Evolutionary conservation across 2,329 filamentous ascomycete genomes (phyloP).

Genomic region (Blastomyces gilchristii): DNA sequence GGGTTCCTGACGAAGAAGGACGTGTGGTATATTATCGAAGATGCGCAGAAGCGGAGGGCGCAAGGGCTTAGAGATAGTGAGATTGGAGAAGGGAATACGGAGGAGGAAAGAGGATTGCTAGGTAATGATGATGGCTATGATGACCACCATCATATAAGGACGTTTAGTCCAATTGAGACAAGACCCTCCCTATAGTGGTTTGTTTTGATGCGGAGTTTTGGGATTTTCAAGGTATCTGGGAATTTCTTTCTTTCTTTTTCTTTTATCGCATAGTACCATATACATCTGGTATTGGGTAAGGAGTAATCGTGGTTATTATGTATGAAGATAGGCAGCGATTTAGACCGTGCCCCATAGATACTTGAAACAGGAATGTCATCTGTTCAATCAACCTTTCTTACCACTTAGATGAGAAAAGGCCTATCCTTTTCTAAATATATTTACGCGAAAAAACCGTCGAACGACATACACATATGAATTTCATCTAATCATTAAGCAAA

Average conservation of each 20-base stretch:
- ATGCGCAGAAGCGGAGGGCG: conserved; percentile 44
- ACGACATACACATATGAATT: not conserved
- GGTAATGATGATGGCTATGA: conserved; percentile 21
- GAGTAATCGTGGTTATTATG: not conserved
- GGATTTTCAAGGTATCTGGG: not conserved
- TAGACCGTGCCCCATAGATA: not conserved
- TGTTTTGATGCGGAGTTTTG: conserved; percentile 3
- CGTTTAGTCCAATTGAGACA: conserved; percentile 11
- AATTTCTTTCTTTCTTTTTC: not conserved
- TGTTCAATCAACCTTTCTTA: not conserved
- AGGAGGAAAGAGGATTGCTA: conserved; percentile 30
- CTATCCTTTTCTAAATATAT: not conserved
- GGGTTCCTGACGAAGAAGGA: conserved; percentile 95
- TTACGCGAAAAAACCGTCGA: not conserved
- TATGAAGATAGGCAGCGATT: not conserved
- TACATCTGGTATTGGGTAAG: not conserved
- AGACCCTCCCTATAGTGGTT: conserved; percentile 10
- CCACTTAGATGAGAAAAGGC: not conserved
- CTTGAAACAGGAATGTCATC: not conserved
- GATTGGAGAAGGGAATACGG: conserved; percentile 20
- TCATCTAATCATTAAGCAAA: conserved; percentile 5
- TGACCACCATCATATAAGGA: conserved; percentile 1
- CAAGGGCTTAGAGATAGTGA: conserved; percentile 23
- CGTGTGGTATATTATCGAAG: conserved; percentile 85
- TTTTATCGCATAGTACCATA: not conserved